A percentile compares a stretch with the other conserved stretches of the same genome.
phyloP scores from a whole-genome alignment of 2,329 filamentous ascomycete genomes.

The Scedosporium dehoogii region DNA sequence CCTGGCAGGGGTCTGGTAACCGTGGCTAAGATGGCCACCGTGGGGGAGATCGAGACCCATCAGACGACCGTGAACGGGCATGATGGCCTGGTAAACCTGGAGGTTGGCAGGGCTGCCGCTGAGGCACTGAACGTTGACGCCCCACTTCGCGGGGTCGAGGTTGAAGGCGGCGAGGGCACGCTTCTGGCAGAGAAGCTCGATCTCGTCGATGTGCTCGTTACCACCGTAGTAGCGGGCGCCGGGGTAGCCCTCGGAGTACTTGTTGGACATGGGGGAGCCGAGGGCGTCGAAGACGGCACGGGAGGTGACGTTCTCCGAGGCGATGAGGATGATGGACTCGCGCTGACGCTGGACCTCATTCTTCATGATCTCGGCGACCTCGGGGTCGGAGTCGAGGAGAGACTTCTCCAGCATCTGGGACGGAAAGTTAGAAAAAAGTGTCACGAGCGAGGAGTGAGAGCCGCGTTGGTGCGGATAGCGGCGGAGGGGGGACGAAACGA shows the following conservation, averaged over 20 bases:
- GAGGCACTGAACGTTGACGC: conserved; percentile 95
- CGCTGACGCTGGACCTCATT: conserved; percentile 93
- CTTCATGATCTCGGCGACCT: conserved; percentile 96
- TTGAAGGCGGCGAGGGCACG: conserved; percentile 89
- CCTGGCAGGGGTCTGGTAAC: conserved; percentile 90
- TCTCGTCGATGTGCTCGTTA: conserved; percentile 96
- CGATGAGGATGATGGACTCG: conserved; percentile 97
- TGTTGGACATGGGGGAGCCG: conserved; percentile 93
- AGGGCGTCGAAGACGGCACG: conserved; percentile 96
- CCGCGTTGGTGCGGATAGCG: conserved; percentile 5
- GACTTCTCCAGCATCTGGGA: conserved; percentile 87
- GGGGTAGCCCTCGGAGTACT: conserved; percentile 98
- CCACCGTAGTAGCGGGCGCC: conserved; percentile 98
- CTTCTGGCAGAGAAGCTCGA: conserved; percentile 90
- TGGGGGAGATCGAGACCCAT: conserved; percentile 96
- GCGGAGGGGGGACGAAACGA: conserved; percentile 14
- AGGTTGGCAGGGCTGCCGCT: conserved; percentile 92
- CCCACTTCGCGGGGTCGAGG: conserved; percentile 81
- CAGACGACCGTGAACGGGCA: conserved; percentile 87
- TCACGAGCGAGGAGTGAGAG: conserved; percentile 16
- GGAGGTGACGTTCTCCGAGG: conserved; percentile 98
- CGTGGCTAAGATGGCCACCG: conserved; percentile 90
- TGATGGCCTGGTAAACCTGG: conserved; percentile 95
- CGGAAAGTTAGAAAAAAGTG: conserved; percentile 14
- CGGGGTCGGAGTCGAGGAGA: conserved; percentile 80